These are phyloP conservation scores for Coemansia sp. DNA, from an alignment of 192 early-diverging fungal genomes.

Conservation along the genomic window DNA sequence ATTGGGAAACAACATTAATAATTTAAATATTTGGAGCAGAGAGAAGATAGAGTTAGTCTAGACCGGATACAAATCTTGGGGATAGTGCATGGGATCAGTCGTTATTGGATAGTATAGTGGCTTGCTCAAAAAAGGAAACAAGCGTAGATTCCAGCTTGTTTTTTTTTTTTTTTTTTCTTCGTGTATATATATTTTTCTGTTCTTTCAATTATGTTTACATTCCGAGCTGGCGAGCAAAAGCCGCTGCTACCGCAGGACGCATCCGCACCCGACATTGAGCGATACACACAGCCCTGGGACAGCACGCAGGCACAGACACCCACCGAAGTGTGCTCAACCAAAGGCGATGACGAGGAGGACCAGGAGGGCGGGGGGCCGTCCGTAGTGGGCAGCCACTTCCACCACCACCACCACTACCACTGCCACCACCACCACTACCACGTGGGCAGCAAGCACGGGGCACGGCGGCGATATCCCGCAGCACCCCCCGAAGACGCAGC, in stretches of 20 bases:
- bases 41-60: not conserved
- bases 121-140: not conserved
- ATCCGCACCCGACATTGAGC: conserved; percentile 6
- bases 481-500: not conserved
- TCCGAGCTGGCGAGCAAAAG: conserved; percentile 3
- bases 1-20: not conserved
- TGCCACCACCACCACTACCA: conserved; percentile 20
- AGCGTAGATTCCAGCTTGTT: not conserved
- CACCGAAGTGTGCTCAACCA: not conserved
- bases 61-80: not conserved
- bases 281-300: conserved; percentile 20
- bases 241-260: not conserved
- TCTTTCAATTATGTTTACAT: conserved; percentile 5
- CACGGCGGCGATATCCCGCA: conserved; percentile 15
- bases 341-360: conserved; percentile 9
- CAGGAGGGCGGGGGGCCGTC: not conserved
- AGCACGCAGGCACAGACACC: conserved; percentile 5
- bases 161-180: not conserved
- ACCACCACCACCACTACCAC: conserved; percentile 43
- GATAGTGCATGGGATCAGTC: not conserved
- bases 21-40: not conserved
- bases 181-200: not conserved
- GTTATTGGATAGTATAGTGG: not conserved
- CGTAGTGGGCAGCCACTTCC: conserved; percentile 16
- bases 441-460: conserved; percentile 5